Percentiles rank a stretch among this genome's conserved stretches.
These are phyloP conservation scores for Neohortaea acidophila DNA, from an alignment of 495 filamentous ascomycete species.

Conservation along the genomic window DNA sequence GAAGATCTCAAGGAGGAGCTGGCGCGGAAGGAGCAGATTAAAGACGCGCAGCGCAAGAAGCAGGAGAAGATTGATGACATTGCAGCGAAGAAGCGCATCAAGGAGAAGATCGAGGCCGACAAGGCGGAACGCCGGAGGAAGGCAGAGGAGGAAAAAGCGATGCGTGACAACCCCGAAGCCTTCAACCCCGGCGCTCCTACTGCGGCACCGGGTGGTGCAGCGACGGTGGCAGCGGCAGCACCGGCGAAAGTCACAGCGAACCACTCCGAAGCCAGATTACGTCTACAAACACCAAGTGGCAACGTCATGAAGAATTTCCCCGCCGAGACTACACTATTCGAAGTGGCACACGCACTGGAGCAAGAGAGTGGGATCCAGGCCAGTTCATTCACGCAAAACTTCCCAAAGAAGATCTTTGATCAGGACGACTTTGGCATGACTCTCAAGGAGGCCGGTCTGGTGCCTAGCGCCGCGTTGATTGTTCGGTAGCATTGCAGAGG, in stretches of 20 bases:
- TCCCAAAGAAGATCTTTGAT: slow-evolving; percentile 72
- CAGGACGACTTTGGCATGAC: slow-evolving; percentile 74
- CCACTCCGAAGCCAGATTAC: slow-evolving; percentile 66
- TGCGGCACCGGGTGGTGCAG: slow-evolving; percentile 18
- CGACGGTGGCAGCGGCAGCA: slow-evolving; percentile 28
- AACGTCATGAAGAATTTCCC: slow-evolving; percentile 71
- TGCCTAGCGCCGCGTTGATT: slow-evolving; percentile 76
- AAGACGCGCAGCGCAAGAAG: slow-evolving; percentile 70
- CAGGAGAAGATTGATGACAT: slow-evolving; percentile 78
- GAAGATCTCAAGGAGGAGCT: slow-evolving; percentile 42
- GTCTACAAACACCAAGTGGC: slow-evolving; percentile 60
- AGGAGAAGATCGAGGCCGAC: slow-evolving; percentile 82
- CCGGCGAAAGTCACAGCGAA: slow-evolving; percentile 38
- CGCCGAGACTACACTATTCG: slow-evolving; percentile 79
- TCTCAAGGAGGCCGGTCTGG: slow-evolving; percentile 78
- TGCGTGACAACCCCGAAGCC: slow-evolving; percentile 51
- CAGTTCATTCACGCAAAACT: slow-evolving; percentile 65
- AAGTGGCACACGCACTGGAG: slow-evolving; percentile 64
- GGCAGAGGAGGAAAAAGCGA: slow-evolving; percentile 70
- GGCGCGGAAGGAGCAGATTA: slow-evolving; percentile 70
- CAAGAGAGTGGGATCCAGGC: slow-evolving; percentile 49
- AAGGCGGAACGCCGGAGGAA: slow-evolving; percentile 70
- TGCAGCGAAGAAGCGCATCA: slow-evolving; percentile 72
- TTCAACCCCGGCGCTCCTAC: slow-evolving; percentile 27
- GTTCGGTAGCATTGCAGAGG: slow-evolving; percentile 41